Evolutionary conservation across 371 early-diverging fungal species (phyloP).

Genomic region (Entomophthora muscae): DNA sequence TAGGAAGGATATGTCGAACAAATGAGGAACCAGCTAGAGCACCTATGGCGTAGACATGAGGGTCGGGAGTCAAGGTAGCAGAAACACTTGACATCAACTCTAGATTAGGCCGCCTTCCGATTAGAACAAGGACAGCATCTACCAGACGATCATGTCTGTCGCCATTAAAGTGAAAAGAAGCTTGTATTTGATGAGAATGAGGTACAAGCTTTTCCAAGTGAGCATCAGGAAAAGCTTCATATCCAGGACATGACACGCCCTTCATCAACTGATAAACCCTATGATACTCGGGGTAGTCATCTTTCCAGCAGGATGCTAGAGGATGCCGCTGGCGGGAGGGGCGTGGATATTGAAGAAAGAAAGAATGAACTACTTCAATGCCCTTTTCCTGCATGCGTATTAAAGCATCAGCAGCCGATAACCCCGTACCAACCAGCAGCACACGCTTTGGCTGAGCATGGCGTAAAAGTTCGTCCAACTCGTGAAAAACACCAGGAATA

Average conservation of each 20-base stretch:
- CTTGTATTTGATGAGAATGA: neutral
- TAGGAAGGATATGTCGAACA: neutral
- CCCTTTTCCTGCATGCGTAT: neutral
- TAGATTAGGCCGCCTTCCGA: neutral
- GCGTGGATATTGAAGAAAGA: neutral
- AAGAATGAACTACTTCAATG: neutral
- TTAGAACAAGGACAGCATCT: neutral
- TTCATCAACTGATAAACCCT: neutral
- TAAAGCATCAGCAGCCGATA: constrained; percentile 2
- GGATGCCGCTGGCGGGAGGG: neutral
- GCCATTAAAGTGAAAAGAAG: neutral
- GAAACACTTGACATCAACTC: neutral
- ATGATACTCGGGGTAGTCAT: constrained; percentile 4
- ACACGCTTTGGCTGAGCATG: neutral
- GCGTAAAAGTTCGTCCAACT: neutral
- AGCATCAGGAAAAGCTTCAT: neutral
- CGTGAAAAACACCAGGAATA: neutral
- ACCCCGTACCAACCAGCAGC: neutral
- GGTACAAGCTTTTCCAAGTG: neutral
- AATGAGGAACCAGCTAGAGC: neutral
- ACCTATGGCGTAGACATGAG: neutral
- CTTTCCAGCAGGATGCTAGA: constrained; percentile 4
- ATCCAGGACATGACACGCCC: neutral
- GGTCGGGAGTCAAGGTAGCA: neutral
- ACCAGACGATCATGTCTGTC: neutral